Percentiles rank a stretch among this genome's conserved stretches.
These are phyloP conservation scores for Paramecium tetraurelia DNA, from an alignment of 73 alveolate genomes.

Conservation along the genomic window DNA sequence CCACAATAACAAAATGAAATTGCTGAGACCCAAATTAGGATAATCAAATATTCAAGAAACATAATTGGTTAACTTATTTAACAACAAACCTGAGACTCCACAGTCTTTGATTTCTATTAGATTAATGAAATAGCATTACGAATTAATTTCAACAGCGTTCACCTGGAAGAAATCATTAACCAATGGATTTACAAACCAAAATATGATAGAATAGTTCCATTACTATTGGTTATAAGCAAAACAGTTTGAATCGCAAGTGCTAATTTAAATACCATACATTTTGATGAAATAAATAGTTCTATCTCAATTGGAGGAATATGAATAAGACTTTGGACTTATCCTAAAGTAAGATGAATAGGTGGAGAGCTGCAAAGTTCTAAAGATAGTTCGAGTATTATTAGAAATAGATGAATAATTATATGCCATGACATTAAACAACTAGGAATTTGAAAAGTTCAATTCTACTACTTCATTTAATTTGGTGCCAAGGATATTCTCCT, in stretches of 20 bases:
- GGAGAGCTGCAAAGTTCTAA: background rate
- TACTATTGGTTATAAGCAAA: background rate
- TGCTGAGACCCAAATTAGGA: background rate
- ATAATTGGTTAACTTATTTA: background rate
- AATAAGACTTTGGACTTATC: background rate
- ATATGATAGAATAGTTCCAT: background rate
- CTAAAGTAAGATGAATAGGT: background rate
- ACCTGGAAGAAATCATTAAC: background rate
- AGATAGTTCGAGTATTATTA: background rate
- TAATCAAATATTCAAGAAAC: background rate
- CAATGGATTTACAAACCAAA: background rate
- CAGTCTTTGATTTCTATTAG: background rate
- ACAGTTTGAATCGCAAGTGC: background rate
- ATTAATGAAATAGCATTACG: background rate
- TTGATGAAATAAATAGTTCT: background rate
- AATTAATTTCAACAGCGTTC: background rate
- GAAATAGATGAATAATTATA: conserved; percentile 10
- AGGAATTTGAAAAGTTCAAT: background rate
- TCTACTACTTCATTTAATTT: background rate
- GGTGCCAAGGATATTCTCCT: background rate
- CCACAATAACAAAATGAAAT: background rate
- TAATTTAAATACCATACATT: background rate
- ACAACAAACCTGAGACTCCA: background rate
- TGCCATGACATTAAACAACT: background rate
- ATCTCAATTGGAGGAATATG: background rate